phyloP scores from a whole-genome alignment of 2,329 filamentous ascomycete genomes.

The Penicillium rolfsii region DNA sequence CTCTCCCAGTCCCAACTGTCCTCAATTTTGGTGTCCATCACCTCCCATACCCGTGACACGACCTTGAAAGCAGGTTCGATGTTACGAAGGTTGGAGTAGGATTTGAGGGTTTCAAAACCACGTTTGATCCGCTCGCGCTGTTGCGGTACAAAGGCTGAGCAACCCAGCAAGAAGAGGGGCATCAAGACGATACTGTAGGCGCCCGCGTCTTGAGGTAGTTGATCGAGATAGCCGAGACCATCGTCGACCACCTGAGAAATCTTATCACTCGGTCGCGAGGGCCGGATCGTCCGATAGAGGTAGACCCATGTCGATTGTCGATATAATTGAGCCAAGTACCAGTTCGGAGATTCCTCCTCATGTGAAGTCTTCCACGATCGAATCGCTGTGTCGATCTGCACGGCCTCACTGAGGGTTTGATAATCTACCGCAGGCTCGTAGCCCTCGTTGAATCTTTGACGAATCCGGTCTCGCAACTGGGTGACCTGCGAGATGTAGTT shows the following conservation, averaged over 20 bases:
- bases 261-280: slow-evolving; percentile 58
- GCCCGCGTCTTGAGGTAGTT: slow-evolving; percentile 57
- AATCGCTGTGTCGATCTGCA: slow-evolving; percentile 75
- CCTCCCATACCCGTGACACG: slow-evolving; percentile 60
- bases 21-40: slow-evolving; percentile 61
- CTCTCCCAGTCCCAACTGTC: slow-evolving; percentile 67
- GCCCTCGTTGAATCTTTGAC: slow-evolving; percentile 64
- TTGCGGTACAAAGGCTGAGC: slow-evolving; percentile 59
- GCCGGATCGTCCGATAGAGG: slow-evolving; percentile 63
- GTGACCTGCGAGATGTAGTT: slow-evolving; percentile 78
- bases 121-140: slow-evolving; percentile 60
- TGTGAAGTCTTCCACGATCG: slow-evolving; percentile 71
- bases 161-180: slow-evolving; percentile 64
- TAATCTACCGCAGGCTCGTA: slow-evolving; percentile 74
- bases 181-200: slow-evolving; percentile 64
- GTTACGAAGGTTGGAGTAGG: slow-evolving; percentile 61
- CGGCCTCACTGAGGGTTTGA: slow-evolving; percentile 70
- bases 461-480: slow-evolving; percentile 72
- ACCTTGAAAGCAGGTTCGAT: slow-evolving; percentile 60
- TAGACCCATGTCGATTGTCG: slow-evolving; percentile 67
- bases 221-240: slow-evolving; percentile 59
- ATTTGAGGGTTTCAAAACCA: slow-evolving; percentile 59
- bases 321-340: slow-evolving; percentile 62
- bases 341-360: slow-evolving; percentile 55
- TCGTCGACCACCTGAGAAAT: slow-evolving; percentile 62